A percentile compares a stretch with the other conserved stretches of the same genome.
phyloP scores from a whole-genome alignment of 2,329 filamentous ascomycete species.

The Cladophialophora exuberans region DNA sequence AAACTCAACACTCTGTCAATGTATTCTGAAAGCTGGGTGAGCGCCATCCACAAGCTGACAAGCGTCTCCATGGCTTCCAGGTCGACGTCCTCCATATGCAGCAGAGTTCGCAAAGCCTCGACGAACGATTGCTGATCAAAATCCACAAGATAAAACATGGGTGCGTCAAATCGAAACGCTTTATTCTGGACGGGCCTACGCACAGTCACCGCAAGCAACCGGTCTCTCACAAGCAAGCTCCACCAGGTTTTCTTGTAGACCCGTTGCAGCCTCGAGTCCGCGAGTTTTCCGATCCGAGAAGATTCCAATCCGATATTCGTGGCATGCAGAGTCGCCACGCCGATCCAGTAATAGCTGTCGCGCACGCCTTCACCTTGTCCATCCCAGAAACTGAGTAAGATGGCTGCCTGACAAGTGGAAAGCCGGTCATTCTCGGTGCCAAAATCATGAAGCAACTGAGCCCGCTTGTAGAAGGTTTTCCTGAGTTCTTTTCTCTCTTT shows the following conservation, averaged over 20 bases:
- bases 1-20: constrained; percentile 22
- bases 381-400: constrained; percentile 97
- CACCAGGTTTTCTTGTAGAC: constrained; percentile 97
- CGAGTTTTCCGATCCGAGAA: constrained; percentile 75
- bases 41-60: constrained; percentile 14
- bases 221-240: constrained; percentile 94
- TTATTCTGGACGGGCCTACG: constrained; percentile 88
- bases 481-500: constrained; percentile 77
- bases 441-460: constrained; percentile 83
- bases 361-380: constrained; percentile 96
- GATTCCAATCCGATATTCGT: constrained; percentile 94
- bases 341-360: constrained; percentile 99
- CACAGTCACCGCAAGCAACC: constrained; percentile 90
- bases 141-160: constrained; percentile 81
- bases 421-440: constrained; percentile 92
- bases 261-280: constrained; percentile 72
- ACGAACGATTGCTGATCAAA: constrained; percentile 73
- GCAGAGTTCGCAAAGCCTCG: not conserved
- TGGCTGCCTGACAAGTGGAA: constrained; percentile 80
- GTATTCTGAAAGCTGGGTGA: constrained; percentile 21
- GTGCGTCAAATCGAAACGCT: constrained; percentile 89
- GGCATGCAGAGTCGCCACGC: constrained; percentile 86
- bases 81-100: not conserved
- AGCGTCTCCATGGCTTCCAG: constrained; percentile 5
- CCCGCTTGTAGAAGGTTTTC: constrained; percentile 85